Evolutionary conservation across 1,284 basidiomycete species (phyloP), one percentile per base, ranked within the genome.

Genomic region (Spongiforma sp.): DNA sequence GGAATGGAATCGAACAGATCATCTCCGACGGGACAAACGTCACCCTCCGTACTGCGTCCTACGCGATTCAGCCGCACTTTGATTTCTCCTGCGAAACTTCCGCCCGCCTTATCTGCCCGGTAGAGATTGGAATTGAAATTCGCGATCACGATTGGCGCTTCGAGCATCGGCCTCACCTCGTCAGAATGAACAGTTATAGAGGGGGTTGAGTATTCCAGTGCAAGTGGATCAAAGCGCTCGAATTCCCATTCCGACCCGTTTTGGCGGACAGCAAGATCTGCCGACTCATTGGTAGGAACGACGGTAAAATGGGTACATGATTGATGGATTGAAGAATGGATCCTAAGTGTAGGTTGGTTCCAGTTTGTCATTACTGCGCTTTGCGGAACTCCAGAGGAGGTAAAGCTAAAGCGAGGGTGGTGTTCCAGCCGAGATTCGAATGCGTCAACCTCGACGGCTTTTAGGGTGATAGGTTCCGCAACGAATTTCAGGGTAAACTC

Each of bases 51-150:
- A 17, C 21, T 33, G 41, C 14, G 12, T 10, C 28, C 32, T 15
- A 33, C n/a, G n/a, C 57, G 57, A 17, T 58, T 32, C 41, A 58
- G 39, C 24, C 30, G 41, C 41, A 58, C 41, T 3, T 26, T 33
- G 41, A 58, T 48, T 17, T 58, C 14, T 19, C 17, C 32, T 21
- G n/a, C 41, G 14, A 58, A 58, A 26, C 41, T 48, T 15, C 57
- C 39, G n/a, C 39, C 30, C 32, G 57, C 15, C 32, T 19, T 58
- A 24, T 58, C 57, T 10, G 32, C 26, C 9, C 57, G 57, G 41
- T 58, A 58, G 17, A 58, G 57, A 24, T 48, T 46, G 26, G 57
- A 58, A 46, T 33, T 33, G 32, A 48, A 58, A 28, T 58, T 58
- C 8, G 30, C 41, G 57, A 58, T 48, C 41, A 12, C 11, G 17